Conservation (phyloP, 2,329 filamentous ascomycete genomes). For the Aspergillus sp. region DNA sequence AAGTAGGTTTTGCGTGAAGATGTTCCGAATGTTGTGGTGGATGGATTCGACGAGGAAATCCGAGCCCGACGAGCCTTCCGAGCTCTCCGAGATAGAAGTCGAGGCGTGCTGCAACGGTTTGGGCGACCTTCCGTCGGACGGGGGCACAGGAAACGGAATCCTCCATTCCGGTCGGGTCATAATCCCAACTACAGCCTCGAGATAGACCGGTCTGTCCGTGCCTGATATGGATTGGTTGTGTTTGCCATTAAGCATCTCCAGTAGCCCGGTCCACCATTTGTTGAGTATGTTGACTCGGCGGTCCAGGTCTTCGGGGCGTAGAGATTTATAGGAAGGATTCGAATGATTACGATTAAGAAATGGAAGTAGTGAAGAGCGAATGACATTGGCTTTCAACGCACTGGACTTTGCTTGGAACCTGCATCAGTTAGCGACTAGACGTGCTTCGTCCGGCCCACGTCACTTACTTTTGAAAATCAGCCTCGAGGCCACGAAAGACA, state of each 20-base stretch:
- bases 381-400: slow-evolving; percentile 70
- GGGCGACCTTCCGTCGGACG: slow-evolving; percentile 38
- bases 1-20: slow-evolving; percentile 78
- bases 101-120: slow-evolving; percentile 39
- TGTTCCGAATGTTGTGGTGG: slow-evolving; percentile 83
- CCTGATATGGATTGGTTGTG: slow-evolving; percentile 76
- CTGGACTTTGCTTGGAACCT: slow-evolving; percentile 73
- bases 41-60: slow-evolving; percentile 74
- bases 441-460: not conserved
- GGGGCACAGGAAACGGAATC: slow-evolving; percentile 63
- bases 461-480: slow-evolving; percentile 64
- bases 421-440: slow-evolving; percentile 12
- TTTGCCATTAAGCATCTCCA: slow-evolving; percentile 77
- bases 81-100: slow-evolving; percentile 53
- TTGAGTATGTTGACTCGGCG: slow-evolving; percentile 75
- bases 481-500: slow-evolving; percentile 66
- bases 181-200: slow-evolving; percentile 75
- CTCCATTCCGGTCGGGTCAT: slow-evolving; percentile 92
- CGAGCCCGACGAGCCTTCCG: slow-evolving; percentile 55
- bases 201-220: slow-evolving; percentile 75
- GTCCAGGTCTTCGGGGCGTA: slow-evolving; percentile 81
- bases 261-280: slow-evolving; percentile 83
- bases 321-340: slow-evolving; percentile 63
- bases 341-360: slow-evolving; percentile 71
- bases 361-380: slow-evolving; percentile 70